Evolutionary conservation across 225 moss, liverwort and hornwort species (phyloP), one percentile per base, ranked within the genome.

Genomic region (Antitrichia curtipendula): DNA sequence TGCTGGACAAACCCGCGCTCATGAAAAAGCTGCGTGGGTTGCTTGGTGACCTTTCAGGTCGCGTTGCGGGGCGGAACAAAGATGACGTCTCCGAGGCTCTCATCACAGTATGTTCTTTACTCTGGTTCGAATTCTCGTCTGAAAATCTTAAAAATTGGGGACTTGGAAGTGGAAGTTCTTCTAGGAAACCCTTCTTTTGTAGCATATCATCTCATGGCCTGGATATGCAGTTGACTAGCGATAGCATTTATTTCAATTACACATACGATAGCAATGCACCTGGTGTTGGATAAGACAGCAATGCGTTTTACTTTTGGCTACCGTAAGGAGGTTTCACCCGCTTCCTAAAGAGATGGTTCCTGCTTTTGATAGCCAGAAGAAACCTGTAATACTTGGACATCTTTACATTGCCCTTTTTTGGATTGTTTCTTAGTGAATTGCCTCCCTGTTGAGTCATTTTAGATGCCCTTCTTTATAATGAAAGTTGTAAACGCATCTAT

Each of bases 61-160:
- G 94, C 43, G 94, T 94, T 83, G 94, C 91, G 34, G 94, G 94
- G 53, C 88, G 94, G 66, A 94, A 94, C 78, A 94, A 94, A 76
- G 94, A 94, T 49, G 94, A 94, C 64, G 65, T 90, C 84, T 52
- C 78, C 7, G 94, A 94, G 10, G 90, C 92, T 63, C 91, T 91
- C 72, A 86, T 90, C 79, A 86, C 70, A 66, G 94, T 94, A 90
- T 72, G 90, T 82, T 78, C 83, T 75, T 45, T 58, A 53, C 53
- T 18, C n/a, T 75, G 74, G 47, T 72, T 75, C 28, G 25, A 75
- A 78, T 65, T 78, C 66, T 58, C 14, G 47, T 57, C 20, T 80
- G 50, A 20, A 72, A 73, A 13, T 8, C 27, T 69, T 31, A 16
- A 12, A n/a, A 49, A 52, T 49, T 50, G 15, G 62, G 75, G n/a